A percentile compares a stretch with the other conserved stretches of the same genome.
Conservation (phyloP, 2,329 filamentous ascomycete genomes). For the Didymella lethalis region DNA sequence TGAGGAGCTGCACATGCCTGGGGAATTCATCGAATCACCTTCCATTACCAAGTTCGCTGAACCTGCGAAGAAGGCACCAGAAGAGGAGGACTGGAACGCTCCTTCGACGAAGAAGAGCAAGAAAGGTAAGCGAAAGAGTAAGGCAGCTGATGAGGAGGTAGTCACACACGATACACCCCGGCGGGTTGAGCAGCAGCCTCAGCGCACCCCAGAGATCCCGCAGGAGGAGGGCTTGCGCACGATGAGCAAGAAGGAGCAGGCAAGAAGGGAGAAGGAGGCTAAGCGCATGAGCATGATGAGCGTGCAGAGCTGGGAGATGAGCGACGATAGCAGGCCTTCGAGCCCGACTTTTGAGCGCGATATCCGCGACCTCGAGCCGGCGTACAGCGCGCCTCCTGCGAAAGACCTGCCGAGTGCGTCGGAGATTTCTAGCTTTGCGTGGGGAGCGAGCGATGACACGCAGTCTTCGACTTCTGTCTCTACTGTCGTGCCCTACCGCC, state of each 20-base stretch:
- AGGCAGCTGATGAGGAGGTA: conserved; percentile 35
- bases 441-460: conserved; percentile 19
- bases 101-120: conserved; percentile 31
- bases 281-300: conserved; percentile 39
- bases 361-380: conserved; percentile 20
- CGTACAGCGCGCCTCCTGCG: neutral
- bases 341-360: conserved; percentile 47
- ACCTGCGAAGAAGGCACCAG: conserved; percentile 41
- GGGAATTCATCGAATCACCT: conserved; percentile 62
- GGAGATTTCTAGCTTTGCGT: conserved; percentile 12
- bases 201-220: conserved; percentile 18
- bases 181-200: conserved; percentile 19
- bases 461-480: conserved; percentile 16
- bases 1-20: conserved; percentile 68
- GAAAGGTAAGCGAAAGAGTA: conserved; percentile 40
- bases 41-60: conserved; percentile 16
- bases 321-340: conserved; percentile 34
- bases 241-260: conserved; percentile 52
- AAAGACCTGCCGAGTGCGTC: conserved; percentile 18
- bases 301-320: conserved; percentile 43
- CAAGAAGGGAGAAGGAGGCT: conserved; percentile 45
- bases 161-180: conserved; percentile 28
- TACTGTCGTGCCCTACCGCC: conserved; percentile 16
- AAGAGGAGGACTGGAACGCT: conserved; percentile 26
- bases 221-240: conserved; percentile 31